Base-by-base conservation (phyloP, 352 stramenopile genomes). In the Pseudoperonospora humuli region DNA sequence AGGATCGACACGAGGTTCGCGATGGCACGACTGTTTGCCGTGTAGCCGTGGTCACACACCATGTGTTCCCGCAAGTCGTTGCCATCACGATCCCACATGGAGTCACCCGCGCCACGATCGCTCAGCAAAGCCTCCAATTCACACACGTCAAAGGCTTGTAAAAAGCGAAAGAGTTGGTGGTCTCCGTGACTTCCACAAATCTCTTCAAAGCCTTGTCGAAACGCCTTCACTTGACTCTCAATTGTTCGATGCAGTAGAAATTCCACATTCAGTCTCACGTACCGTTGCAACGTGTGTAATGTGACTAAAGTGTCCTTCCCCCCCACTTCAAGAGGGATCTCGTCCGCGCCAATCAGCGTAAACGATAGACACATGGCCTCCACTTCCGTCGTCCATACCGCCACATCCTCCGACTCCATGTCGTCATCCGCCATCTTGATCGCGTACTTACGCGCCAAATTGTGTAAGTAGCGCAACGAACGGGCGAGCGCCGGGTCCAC, bases 11-110 rank as follows among this genome's bases (percentile, higher is more conserved):
- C 60, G 11, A 95, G 65, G 52, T 84, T 58, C 17, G 50, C 52
- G 39, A 95, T 90, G 28, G 80, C 66, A 35, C 60, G 62, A 56
- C 75, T 86, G 25, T 70, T 52, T 0, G 48, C 20, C 7, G 75
- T 76, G 65, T 90, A 96, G 9, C 85, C 85, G 55, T 96, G 85
- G 37, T 84, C 70, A 42, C 82, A 95, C 31, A 93, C 72, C 55
- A 91, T 86, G 59, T 84, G 72, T 28, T 74, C 61, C 7, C 71
- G 70, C 31, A 95, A 67, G 40, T 83, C 67, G 14, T 75, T 38
- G 17, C 72, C 77, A 8, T 79, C 67, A 28, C 80, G 79, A 48
- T 77, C 64, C 82, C 82, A 95, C 54, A 86, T 68, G 25, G 49
- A 70, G 31, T 57, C 69, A 11, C 54, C 53, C 0, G 44, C 38